Conservation (phyloP, 2,329 filamentous ascomycete species). For the Pseudocercospora musae region DNA sequence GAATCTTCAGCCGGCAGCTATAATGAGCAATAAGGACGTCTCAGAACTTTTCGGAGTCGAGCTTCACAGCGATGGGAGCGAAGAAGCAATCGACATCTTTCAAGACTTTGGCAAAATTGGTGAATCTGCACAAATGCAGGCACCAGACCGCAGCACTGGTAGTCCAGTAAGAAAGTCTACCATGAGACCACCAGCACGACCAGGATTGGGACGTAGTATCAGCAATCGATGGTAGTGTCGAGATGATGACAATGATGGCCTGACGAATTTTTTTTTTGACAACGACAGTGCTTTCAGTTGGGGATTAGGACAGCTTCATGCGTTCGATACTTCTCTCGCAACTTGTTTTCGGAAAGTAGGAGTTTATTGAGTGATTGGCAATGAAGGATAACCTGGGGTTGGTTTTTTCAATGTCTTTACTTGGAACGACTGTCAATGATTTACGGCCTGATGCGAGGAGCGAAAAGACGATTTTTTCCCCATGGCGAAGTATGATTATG, state of each 20-base stretch:
- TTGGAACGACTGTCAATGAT: background rate
- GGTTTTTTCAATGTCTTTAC: background rate
- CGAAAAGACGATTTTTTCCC: background rate
- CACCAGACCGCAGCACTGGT: slow-evolving; percentile 30
- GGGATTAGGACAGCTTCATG: background rate
- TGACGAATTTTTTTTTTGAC: slow-evolving; percentile 15
- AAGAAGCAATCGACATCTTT: slow-evolving; percentile 65
- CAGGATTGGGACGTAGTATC: slow-evolving; percentile 28
- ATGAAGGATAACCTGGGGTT: background rate
- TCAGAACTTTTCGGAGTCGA: slow-evolving; percentile 56
- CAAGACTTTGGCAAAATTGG: slow-evolving; percentile 76
- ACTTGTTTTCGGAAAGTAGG: background rate
- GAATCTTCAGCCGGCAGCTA: slow-evolving; percentile 20
- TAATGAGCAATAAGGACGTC: slow-evolving; percentile 40
- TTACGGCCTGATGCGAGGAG: background rate
- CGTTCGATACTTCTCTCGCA: background rate
- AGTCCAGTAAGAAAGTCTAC: slow-evolving; percentile 30
- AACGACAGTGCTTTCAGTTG: slow-evolving; percentile 11
- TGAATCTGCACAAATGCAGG: slow-evolving; percentile 21
- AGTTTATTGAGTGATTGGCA: background rate
- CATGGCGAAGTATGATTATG: background rate
- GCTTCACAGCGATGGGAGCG: slow-evolving; percentile 57
- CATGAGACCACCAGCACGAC: slow-evolving; percentile 31
- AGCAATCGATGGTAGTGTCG: slow-evolving; percentile 33
- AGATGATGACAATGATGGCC: slow-evolving; percentile 9